These are phyloP conservation scores for Cladosporium sp. DNA, from an alignment of 2,329 filamentous ascomycete species.

Conservation along the genomic window DNA sequence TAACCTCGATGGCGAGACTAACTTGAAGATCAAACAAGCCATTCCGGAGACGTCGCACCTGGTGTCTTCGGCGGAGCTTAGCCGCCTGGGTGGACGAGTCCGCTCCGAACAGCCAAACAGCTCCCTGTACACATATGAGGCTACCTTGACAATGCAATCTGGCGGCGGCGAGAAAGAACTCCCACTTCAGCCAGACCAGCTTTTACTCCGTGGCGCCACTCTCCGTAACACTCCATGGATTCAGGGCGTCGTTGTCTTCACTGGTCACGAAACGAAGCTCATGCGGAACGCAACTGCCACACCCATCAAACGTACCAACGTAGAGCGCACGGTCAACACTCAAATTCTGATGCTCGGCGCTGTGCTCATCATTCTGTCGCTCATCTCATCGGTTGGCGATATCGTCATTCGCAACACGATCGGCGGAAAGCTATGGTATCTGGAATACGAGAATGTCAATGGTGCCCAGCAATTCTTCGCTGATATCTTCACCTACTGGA, in stretches of 20 bases:
- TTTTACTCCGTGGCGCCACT: constrained; percentile 86
- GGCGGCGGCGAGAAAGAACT: constrained; percentile 92
- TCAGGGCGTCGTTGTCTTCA: constrained; percentile 93
- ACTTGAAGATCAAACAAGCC: constrained; percentile 97
- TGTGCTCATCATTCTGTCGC: constrained; percentile 75
- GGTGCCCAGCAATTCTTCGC: constrained; percentile 78
- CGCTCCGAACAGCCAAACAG: constrained; percentile 97
- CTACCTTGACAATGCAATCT: constrained; percentile 82
- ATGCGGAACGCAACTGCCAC: constrained; percentile 98
- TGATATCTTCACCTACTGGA: constrained; percentile 98
- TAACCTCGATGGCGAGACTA: constrained; percentile 95
- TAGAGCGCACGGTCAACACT: constrained; percentile 87
- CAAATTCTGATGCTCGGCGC: constrained; percentile 85
- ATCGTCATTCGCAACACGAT: constrained; percentile 67
- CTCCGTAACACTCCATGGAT: constrained; percentile 96
- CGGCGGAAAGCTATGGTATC: constrained; percentile 61
- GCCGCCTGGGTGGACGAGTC: constrained; percentile 75
- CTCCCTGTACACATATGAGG: constrained; percentile 96
- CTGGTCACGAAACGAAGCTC: constrained; percentile 94
- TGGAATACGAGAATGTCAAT: constrained; percentile 59
- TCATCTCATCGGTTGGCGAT: constrained; percentile 88
- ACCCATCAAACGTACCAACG: constrained; percentile 94
- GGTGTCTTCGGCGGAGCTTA: constrained; percentile 80
- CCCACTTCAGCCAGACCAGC: constrained; percentile 81
- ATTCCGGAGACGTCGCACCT: constrained; percentile 85